Conservation (phyloP, 1,139 yeast genomes). For the Debaryomyces subglobosus region DNA sequence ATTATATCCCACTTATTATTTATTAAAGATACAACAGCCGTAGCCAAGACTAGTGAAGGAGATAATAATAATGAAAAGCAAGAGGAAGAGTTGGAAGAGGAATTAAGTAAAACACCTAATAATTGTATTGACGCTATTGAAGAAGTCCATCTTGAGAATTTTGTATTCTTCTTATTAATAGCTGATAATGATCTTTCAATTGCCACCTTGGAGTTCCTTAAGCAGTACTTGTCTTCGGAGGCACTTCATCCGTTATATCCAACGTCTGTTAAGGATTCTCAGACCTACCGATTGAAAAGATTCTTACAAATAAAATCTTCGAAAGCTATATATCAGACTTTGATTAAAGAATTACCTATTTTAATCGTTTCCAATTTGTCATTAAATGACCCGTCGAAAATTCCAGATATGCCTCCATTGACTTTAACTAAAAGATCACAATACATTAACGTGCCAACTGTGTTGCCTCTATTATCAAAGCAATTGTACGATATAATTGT, state of each 20-base stretch:
- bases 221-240: conserved; percentile 42
- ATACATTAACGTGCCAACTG: conserved; percentile 52
- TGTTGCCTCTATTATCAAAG: conserved; percentile 60
- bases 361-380: conserved; percentile 49
- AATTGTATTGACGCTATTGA: conserved; percentile 48
- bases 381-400: conserved; percentile 26
- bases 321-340: conserved; percentile 46
- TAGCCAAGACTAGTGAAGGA: conserved; percentile 19
- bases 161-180: conserved; percentile 34
- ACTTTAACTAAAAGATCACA: conserved; percentile 39
- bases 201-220: conserved; percentile 41
- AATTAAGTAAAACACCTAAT: conserved; percentile 27
- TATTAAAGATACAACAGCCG: conserved; percentile 26
- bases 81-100: conserved; percentile 28
- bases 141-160: conserved; percentile 34
- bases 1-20: conserved; percentile 46
- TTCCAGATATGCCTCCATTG: conserved; percentile 25
- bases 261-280: conserved; percentile 36
- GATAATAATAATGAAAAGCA: conserved; percentile 46
- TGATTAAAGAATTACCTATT: conserved; percentile 62
- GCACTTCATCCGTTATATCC: conserved; percentile 39
- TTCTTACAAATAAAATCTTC: conserved; percentile 33
- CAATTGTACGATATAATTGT: conserved; percentile 65
- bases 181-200: conserved; percentile 40
- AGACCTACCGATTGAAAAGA: conserved; percentile 33